phyloP scores from a whole-genome alignment of 306 rosid species.

The Morella rubra region DNA sequence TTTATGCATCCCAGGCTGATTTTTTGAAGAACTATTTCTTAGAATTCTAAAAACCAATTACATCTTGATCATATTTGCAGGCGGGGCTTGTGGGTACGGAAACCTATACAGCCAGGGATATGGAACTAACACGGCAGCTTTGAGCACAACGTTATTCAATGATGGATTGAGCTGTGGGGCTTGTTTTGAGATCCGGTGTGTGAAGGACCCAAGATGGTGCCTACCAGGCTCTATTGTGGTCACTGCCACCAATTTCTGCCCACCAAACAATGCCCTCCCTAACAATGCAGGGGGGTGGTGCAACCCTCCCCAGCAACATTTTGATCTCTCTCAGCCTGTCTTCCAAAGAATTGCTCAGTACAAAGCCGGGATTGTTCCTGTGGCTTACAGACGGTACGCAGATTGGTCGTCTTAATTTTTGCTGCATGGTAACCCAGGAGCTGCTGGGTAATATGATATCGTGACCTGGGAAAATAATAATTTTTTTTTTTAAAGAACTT shows the following conservation, averaged over 20 bases:
- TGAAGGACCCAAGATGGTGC: conserved; percentile 61
- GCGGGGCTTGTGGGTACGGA: conserved; percentile 87
- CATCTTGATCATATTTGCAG: conserved; percentile 25
- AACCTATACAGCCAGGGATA: conserved; percentile 73
- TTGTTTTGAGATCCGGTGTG: conserved; percentile 69
- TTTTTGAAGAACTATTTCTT: not conserved
- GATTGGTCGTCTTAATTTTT: not conserved
- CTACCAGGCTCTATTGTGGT: conserved; percentile 51
- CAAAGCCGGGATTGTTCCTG: conserved; percentile 73
- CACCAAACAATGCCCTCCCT: conserved; percentile 68
- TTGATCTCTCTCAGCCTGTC: conserved; percentile 74
- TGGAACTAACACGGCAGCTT: conserved; percentile 71
- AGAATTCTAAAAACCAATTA: no score
- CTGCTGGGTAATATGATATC: no score
- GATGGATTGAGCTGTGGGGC: conserved; percentile 74
- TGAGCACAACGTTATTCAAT: conserved; percentile 79
- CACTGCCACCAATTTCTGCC: conserved; percentile 82
- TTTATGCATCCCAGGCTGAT: not conserved
- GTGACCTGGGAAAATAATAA: no score
- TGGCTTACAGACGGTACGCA: conserved; percentile 57
- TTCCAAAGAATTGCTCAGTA: conserved; percentile 65
- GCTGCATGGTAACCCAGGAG: not conserved
- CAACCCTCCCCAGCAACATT: conserved; percentile 79
- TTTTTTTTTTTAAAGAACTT: no score
- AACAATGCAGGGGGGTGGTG: conserved; percentile 86